Base-by-base conservation (phyloP, 1,284 basidiomycete species). In the Ustilago esculenta region DNA sequence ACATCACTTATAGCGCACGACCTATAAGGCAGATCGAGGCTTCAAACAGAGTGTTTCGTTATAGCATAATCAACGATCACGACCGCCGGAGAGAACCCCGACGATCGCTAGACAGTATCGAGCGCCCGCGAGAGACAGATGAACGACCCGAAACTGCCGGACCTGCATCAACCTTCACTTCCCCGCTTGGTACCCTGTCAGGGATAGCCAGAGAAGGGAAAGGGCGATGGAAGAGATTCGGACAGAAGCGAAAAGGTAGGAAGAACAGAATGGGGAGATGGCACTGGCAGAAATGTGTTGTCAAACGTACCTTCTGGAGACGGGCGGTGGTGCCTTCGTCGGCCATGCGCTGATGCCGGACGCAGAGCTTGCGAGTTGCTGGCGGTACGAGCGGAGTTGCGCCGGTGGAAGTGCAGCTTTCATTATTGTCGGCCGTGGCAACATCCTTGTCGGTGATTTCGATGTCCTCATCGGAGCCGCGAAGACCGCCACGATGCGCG, bases 301-400 rank as follows among this genome's bases (percentile, higher is more conserved):
- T 12, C 15, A 33, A 20, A 83, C 88, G 77, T 73, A 94, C 95
- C 86, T 91, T 89, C 83, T 98, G 96, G 14, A 98, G 86, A 84
- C 91, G 94, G 61, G 92, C 85, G 81, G 92, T 96, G 24, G 90
- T 93, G 20, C 92, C 93, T 82, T 96, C 90, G 84, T 98, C 94
- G 8, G 96, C 96, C 91, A 97, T 98, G 43, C 94, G 87, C 84
- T 96, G 92, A 84, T 99, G 95, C 34, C 93, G 84, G 10, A 92
- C 88, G 80, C 93, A 95, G 12, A 95, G 86, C 82, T 92, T 93
- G 42, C 74, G 72, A 7, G 73, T 58, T 30, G 72, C 46, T 24
- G 73, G 67, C 3, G 73, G 67, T 3, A 67, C 49, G 1, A 75
- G 65, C 7, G 72, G 63, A 3, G 64, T 70, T 1, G 59, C 49